phyloP scores from a whole-genome alignment of 2,329 filamentous ascomycete genomes.

The Xylaria sp. region DNA sequence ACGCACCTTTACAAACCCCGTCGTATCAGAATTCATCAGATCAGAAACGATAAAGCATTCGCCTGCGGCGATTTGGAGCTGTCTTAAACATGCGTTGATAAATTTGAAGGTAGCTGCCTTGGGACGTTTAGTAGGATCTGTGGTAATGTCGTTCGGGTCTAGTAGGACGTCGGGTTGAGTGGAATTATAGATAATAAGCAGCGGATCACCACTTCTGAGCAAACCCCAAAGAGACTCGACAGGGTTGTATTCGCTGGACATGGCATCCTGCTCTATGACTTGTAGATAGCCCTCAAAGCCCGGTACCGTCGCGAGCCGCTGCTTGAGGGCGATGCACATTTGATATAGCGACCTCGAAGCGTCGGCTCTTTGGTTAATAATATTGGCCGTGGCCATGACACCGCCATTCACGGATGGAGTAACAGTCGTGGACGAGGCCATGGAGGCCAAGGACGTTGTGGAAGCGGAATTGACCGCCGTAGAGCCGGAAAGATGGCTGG shows the following conservation, averaged over 20 bases:
- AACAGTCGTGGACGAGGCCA: conserved; percentile 58
- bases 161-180: conserved; percentile 77
- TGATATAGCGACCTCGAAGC: conserved; percentile 93
- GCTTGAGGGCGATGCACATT: conserved; percentile 87
- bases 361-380: conserved; percentile 97
- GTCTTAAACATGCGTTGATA: conserved; percentile 85
- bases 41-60: conserved; percentile 95
- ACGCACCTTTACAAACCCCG: conserved; percentile 91
- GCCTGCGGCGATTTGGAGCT: conserved; percentile 80
- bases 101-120: conserved; percentile 95
- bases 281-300: conserved; percentile 81
- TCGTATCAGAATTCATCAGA: conserved; percentile 92
- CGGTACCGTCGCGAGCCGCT: conserved; percentile 83
- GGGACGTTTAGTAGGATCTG: conserved; percentile 76
- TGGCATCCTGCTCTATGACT: conserved; percentile 75
- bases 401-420: conserved; percentile 64
- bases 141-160: conserved; percentile 69
- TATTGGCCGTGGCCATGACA: conserved; percentile 85
- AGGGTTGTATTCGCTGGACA: conserved; percentile 75
- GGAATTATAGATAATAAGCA: conserved; percentile 90
- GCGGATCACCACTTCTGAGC: conserved; percentile 82
- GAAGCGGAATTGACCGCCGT: conserved; percentile 63
- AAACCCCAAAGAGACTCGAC: conserved; percentile 93
- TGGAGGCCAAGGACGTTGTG: conserved; percentile 63
- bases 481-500: conserved; percentile 72